Conservation (phyloP, 2,329 filamentous ascomycete genomes). For the Tolypocladium nubicola region DNA sequence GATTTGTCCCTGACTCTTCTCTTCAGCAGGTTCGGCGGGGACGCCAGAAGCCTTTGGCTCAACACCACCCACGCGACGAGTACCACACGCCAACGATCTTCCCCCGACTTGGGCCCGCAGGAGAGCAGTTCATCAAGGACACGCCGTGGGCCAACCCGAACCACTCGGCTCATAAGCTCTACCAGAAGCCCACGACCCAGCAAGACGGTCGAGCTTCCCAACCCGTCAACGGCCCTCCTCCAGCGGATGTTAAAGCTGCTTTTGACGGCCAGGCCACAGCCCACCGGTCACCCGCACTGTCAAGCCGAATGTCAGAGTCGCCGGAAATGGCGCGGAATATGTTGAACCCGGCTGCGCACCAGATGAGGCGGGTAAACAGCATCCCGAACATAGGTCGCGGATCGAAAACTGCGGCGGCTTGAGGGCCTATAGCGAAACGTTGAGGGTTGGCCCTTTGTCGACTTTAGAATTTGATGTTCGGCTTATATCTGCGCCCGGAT, state of each 20-base stretch:
- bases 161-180: conserved; percentile 54
- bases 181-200: conserved; percentile 23
- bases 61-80: conserved; percentile 26
- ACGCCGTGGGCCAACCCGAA: conserved; percentile 91
- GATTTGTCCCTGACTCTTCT: conserved; percentile 9
- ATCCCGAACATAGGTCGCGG: conserved; percentile 19
- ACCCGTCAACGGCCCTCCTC: conserved; percentile 6
- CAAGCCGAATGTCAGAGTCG: conserved; percentile 25
- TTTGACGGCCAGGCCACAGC: conserved; percentile 12
- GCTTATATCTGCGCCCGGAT: conserved; percentile 16
- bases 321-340: conserved; percentile 32
- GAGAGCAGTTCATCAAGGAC: conserved; percentile 79
- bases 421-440: conserved; percentile 2
- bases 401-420: conserved; percentile 24
- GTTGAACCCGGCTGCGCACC: conserved; percentile 19
- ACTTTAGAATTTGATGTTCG: conserved; percentile 4
- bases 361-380: conserved; percentile 21
- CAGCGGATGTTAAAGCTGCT: conserved; percentile 12
- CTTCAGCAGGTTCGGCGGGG: conserved; percentile 21
- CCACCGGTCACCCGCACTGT: conserved; percentile 15
- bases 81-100: conserved; percentile 31
- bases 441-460: neutral
- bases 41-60: conserved; percentile 26
- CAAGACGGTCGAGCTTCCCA: conserved; percentile 11
- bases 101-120: conserved; percentile 50